A percentile compares a stretch with the other conserved stretches of the same genome.
These are phyloP conservation scores for Apiosordaria backusii DNA, from an alignment of 495 filamentous ascomycete genomes.

Conservation along the genomic window DNA sequence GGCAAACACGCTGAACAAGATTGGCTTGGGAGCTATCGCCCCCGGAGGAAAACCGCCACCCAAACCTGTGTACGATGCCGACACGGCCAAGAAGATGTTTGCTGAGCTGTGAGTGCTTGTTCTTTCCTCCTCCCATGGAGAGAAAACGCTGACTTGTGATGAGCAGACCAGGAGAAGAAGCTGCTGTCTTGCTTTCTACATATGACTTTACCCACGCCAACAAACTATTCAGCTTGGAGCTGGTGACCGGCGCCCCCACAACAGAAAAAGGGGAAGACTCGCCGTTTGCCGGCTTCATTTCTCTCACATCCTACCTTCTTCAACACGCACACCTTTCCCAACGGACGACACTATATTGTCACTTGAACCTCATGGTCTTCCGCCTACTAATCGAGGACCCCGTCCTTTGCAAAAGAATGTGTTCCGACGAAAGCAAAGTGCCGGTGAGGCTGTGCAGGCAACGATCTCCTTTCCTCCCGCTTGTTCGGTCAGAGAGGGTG, in stretches of 20 bases:
- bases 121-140: not conserved
- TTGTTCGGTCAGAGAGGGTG: conserved; percentile 65
- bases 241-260: conserved; percentile 59
- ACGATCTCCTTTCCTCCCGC: conserved; percentile 80
- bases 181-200: conserved; percentile 73
- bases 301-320: conserved; percentile 84
- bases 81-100: conserved; percentile 78
- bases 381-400: conserved; percentile 88
- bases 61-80: conserved; percentile 54
- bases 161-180: conserved; percentile 69
- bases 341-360: conserved; percentile 73
- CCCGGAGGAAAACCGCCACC: conserved; percentile 62
- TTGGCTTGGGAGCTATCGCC: conserved; percentile 76
- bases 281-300: conserved; percentile 79
- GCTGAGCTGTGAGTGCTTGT: conserved; percentile 45
- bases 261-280: conserved; percentile 63
- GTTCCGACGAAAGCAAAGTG: conserved; percentile 72
- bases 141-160: conserved; percentile 27
- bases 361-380: conserved; percentile 76
- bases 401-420: conserved; percentile 77
- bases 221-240: conserved; percentile 87
- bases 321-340: conserved; percentile 87
- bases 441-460: conserved; percentile 85
- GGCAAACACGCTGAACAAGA: conserved; percentile 72
- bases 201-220: conserved; percentile 95